A percentile compares a stretch with the other conserved stretches of the same genome.
Conservation (phyloP, 192 early-diverging fungal species). For the Tieghemiomyces parasiticus region DNA sequence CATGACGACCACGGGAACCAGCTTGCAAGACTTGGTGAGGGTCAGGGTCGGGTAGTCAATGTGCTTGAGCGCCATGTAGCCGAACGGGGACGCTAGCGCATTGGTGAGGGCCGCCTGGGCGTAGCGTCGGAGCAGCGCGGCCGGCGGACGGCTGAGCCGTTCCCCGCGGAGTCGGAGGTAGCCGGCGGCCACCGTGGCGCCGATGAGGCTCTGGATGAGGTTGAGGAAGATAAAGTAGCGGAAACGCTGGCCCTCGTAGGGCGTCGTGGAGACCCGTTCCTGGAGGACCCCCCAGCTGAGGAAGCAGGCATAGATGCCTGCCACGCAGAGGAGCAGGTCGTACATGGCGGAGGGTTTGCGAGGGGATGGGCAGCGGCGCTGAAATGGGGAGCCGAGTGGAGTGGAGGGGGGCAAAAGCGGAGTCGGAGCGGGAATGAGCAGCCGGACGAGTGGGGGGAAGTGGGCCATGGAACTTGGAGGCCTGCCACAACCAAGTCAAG, state of each 20-base stretch:
- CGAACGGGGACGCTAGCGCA: conserved; percentile 74
- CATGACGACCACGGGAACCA: conserved; percentile 94
- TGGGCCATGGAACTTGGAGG: no score
- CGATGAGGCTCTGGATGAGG: conserved; percentile 65
- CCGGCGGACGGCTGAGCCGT: conserved; percentile 20
- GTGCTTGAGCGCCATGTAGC: conserved; percentile 81
- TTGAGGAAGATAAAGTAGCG: conserved; percentile 86
- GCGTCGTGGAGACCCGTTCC: conserved; percentile 75
- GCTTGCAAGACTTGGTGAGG: conserved; percentile 90
- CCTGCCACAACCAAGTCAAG: no score
- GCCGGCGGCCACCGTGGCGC: conserved; percentile 55
- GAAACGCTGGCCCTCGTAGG: conserved; percentile 63
- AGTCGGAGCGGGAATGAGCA: no score
- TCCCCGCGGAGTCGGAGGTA: conserved; percentile 44
- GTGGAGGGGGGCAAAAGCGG: no score
- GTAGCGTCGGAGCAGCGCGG: conserved; percentile 38
- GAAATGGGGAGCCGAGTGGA: no score
- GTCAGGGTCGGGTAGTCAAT: conserved; percentile 98
- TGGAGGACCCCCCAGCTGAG: conserved; percentile 92
- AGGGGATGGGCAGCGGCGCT: no score
- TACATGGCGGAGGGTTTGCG: no score
- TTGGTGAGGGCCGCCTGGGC: conserved; percentile 59
- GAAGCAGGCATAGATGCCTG: conserved; percentile 90
- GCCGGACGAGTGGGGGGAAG: no score
- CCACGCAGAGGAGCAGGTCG: conserved; percentile 49